A percentile compares a stretch with the other conserved stretches of the same genome.
Evolutionary conservation across 306 rosid species (phyloP).

Genomic region (Cucumis melo): DNA sequence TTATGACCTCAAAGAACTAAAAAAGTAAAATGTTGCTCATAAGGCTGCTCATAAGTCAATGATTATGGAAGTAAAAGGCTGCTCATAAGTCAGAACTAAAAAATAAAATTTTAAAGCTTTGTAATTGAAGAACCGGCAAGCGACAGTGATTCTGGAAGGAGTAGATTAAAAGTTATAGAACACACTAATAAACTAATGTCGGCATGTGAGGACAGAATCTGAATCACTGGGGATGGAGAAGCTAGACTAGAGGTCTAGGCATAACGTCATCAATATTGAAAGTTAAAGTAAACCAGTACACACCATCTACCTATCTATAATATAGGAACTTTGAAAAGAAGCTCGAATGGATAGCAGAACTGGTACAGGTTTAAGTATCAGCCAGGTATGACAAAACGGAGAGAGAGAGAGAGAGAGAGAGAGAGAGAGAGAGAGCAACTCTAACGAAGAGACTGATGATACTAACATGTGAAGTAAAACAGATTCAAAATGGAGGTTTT

Average conservation of each 20-base stretch:
- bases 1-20: not conserved
- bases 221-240: not conserved
- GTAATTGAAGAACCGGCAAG: not conserved
- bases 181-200: not conserved
- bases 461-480: not conserved
- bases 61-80: no score
- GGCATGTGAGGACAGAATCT: not conserved
- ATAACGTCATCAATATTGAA: not conserved
- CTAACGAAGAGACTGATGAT: not conserved
- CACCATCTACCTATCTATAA: not conserved
- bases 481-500: not conserved
- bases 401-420: not conserved
- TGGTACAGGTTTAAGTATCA: not conserved
- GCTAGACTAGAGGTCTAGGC: not conserved
- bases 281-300: not conserved
- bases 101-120: no score
- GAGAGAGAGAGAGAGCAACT: not conserved
- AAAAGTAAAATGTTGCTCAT: no score
- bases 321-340: not conserved
- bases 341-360: not conserved
- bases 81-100: no score
- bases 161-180: not conserved
- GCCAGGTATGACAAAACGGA: not conserved
- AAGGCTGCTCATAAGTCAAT: no score
- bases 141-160: not conserved